Evolutionary conservation across 2,329 filamentous ascomycete genomes (phyloP), one percentile per base, ranked within the genome.

Genomic region (Gyromitra esculenta): DNA sequence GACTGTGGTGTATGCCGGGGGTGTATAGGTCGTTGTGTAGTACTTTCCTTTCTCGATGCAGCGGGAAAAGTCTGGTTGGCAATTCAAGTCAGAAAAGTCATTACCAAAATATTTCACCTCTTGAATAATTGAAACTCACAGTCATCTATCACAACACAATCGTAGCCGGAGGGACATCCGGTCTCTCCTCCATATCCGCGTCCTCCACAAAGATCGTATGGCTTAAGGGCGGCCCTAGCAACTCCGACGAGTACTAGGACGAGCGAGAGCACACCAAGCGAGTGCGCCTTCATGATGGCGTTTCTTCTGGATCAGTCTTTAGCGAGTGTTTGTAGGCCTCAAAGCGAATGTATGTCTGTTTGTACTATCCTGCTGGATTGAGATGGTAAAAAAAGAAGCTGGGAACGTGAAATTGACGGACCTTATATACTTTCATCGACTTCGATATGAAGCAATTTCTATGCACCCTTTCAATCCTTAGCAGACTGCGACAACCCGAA

Each of bases 261-360:
- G 45, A 75, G 52, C 5, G 59, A 68, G 35, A 77, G 75, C 65
- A 62, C 75, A 69, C 72, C 65, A 56, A 77, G 25, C 71, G 75
- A 77, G 64, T 66, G 75, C 45, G 65, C 66, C 35, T 64, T 75
- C 75, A 77, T 77, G 71, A 66, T 64, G 69, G 25, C 41, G 37
- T 37, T 71, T 64, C 41, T 75, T 60, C 25, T 31, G 25, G 25
- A 18, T 57, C 11, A 64, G 6, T 59, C n/a, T 70, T 59, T 9
- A 54, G 57, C 31, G 65, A 65, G 66, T 75, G 52, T 71, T 64
- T 15, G 50, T 54, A 59, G 39, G 11, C 45, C 50, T n/a, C 18
- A 70, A 71, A 75, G 66, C 31, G 72, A 65, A 18, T 70, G 65
- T 70, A 31, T 31, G 25, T 31, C 25, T 31, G 25, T 31, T 31